Conservation (phyloP, 805 yeast genomes). For the Candida insectorum region DNA sequence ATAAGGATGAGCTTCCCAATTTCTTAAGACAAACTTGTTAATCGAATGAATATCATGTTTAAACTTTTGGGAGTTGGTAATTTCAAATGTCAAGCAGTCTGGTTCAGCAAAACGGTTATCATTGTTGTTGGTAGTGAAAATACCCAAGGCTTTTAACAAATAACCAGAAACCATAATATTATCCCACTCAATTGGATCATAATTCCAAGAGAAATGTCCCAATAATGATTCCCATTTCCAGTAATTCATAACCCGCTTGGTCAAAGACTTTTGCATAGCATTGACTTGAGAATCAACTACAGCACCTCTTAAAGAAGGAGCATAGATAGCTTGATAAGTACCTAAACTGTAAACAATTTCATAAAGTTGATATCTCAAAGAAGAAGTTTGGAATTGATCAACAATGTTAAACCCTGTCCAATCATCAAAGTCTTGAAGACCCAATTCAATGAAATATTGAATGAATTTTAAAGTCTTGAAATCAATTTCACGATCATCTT, state of each 20-base stretch:
- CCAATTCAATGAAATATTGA: slow-evolving; percentile 9
- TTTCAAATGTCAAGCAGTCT: too few species aligned
- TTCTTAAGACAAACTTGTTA: slow-evolving; percentile 9
- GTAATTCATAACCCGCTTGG: slow-evolving; percentile 7
- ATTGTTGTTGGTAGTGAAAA: too few species aligned
- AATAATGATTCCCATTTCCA: slow-evolving; percentile 10
- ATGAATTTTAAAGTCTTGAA: too few species aligned
- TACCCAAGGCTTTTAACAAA: too few species aligned
- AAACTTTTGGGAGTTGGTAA: slow-evolving; percentile 6
- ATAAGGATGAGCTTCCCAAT: slow-evolving; percentile 8
- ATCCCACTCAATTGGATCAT: too few species aligned
- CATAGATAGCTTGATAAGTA: slow-evolving; percentile 8
- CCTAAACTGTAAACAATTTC: slow-evolving; percentile 8
- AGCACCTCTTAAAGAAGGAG: slow-evolving; percentile 8
- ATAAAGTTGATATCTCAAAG: slow-evolving; percentile 9
- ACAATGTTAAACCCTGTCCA: slow-evolving; percentile 7
- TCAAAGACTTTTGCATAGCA: slow-evolving; percentile 7
- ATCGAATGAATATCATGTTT: slow-evolving; percentile 11
- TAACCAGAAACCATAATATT: too few species aligned
- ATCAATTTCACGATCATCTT: too few species aligned
- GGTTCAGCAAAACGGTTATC: too few species aligned
- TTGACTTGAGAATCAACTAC: slow-evolving; percentile 7
- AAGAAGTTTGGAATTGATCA: too few species aligned
- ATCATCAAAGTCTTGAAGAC: slow-evolving; percentile 10
- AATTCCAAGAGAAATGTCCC: too few species aligned